These are phyloP conservation scores for Iris macrosiphon DNA, from an alignment of 106 monocot species.

Conservation along the genomic window DNA sequence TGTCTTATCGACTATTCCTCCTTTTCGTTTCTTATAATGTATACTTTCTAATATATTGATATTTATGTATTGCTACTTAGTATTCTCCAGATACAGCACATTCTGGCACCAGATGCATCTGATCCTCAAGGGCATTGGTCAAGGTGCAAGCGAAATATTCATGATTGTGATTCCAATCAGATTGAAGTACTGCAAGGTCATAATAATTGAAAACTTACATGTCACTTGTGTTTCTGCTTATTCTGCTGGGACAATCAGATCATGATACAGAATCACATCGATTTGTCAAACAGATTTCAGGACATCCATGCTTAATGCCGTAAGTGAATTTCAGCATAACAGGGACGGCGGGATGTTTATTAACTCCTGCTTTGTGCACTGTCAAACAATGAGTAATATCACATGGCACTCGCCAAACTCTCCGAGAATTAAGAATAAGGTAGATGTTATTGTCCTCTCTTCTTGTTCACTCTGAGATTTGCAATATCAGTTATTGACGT, in stretches of 20 bases:
- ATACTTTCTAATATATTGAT: neutral
- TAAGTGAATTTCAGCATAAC: conserved; percentile 37
- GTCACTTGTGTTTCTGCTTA: neutral
- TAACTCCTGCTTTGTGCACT: conserved; percentile 80
- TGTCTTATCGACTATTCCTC: conserved; percentile 3
- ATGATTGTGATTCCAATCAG: conserved; percentile 53
- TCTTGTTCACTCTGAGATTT: neutral
- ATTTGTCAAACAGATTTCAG: conserved; percentile 42
- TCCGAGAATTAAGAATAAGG: conserved; percentile 77
- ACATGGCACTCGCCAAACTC: conserved; percentile 76
- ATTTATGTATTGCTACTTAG: neutral
- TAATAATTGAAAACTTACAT: conserved; percentile 1
- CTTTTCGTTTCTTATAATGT: neutral
- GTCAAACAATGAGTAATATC: conserved; percentile 53
- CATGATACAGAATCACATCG: neutral
- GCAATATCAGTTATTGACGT: too few relatives aligned
- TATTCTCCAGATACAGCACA: conserved; percentile 57
- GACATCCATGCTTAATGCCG: conserved; percentile 28
- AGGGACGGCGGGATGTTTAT: conserved; percentile 60
- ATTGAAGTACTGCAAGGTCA: conserved; percentile 63
- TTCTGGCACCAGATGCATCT: conserved; percentile 53
- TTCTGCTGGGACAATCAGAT: neutral
- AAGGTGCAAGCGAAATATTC: conserved; percentile 62
- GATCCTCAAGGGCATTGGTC: conserved; percentile 54
- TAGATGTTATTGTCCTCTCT: conserved; percentile 12